Evolutionary conservation across 768 basidiomycete species (phyloP), one percentile per base, ranked within the genome.

Genomic region (Lyophyllum atratum): DNA sequence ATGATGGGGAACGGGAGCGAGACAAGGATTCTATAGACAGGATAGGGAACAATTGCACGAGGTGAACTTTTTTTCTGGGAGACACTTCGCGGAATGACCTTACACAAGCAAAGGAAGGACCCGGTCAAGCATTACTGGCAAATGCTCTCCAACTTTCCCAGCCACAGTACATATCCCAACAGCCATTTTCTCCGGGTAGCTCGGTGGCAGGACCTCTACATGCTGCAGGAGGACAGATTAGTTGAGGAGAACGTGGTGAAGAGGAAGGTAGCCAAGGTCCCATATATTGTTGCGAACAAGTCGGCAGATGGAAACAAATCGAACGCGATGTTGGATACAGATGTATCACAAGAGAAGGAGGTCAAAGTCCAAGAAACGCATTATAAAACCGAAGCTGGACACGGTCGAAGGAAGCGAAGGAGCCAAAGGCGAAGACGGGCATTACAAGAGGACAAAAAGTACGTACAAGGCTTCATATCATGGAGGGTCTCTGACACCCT

Each of bases 381-480:
- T 25, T 17, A 22, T 34, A 9, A 48, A 39, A 14, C 12, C 54
- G 10, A 49, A n/a, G 37, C 34, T 29, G 15, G 14, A 34, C 15
- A 10, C 14, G 2, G 22, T 19, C 7, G 49, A 42, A 53, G 15
- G n/a, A 3, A 33, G 28, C 15, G 22, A 56, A 56, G 42, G 49
- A 44, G n/a, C 6, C 25, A 15, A 49, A 56, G 31, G 22, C 24
- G 45, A 40, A 55, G 46, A 9, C 17, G 29, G 42, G 34, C n/a
- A 45, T 33, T 1, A 40, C 47, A 14, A 31, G 14, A 46, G 22
- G n/a, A 46, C 24, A 17, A 55, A 55, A 39, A 47, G 59, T 55
- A 47, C 50, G 55, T 52, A 10, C 14, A 19, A 4, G 3, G n/a
- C 9, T 44, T 17, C 24, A 14, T 25, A 8, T 2, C 25, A 11